A percentile compares a stretch with the other conserved stretches of the same genome.
Evolutionary conservation across 805 yeast species (phyloP).

Genomic region (Cyberlindnera nakhonratchasimensis): DNA sequence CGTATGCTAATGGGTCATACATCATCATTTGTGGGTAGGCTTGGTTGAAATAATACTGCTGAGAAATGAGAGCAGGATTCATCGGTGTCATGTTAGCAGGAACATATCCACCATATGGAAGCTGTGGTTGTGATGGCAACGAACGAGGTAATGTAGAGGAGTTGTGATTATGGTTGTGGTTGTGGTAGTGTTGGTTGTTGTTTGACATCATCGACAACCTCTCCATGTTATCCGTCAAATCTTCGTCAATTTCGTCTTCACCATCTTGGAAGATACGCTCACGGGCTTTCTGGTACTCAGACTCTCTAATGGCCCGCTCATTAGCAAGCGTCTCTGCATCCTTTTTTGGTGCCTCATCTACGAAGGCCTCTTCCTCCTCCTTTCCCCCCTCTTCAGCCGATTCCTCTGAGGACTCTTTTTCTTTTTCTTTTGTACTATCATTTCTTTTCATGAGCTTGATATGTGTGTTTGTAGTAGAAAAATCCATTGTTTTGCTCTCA

Average conservation of each 20-base stretch:
- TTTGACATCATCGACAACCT: not conserved
- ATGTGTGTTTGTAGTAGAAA: slow-evolving; percentile 4
- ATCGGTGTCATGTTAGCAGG: not conserved
- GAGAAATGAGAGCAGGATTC: not conserved
- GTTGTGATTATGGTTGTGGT: slow-evolving; percentile 5
- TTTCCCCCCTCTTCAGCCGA: slow-evolving; percentile 2
- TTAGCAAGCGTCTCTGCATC: slow-evolving; percentile 26
- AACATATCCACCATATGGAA: not conserved
- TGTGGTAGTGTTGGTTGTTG: no score
- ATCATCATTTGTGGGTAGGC: slow-evolving; percentile 9
- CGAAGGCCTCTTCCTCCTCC: slow-evolving; percentile 2
- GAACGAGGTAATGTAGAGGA: slow-evolving; percentile 2
- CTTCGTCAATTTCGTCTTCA: slow-evolving; percentile 29
- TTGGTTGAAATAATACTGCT: slow-evolving; percentile 9
- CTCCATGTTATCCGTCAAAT: slow-evolving; percentile 9
- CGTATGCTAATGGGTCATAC: slow-evolving; percentile 5
- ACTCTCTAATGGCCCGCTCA: slow-evolving; percentile 40
- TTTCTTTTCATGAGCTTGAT: slow-evolving; percentile 29
- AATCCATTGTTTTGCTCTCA: not conserved
- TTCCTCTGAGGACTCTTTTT: not conserved
- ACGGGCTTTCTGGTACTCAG: slow-evolving; percentile 38
- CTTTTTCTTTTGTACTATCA: not conserved
- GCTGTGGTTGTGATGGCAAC: slow-evolving; percentile 2
- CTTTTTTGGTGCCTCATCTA: not conserved
- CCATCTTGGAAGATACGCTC: slow-evolving; percentile 34